Percentiles rank a stretch among this genome's conserved stretches.
Evolutionary conservation across 2,329 filamentous ascomycete species (phyloP).

Genomic region (Microcyclosporella mali): DNA sequence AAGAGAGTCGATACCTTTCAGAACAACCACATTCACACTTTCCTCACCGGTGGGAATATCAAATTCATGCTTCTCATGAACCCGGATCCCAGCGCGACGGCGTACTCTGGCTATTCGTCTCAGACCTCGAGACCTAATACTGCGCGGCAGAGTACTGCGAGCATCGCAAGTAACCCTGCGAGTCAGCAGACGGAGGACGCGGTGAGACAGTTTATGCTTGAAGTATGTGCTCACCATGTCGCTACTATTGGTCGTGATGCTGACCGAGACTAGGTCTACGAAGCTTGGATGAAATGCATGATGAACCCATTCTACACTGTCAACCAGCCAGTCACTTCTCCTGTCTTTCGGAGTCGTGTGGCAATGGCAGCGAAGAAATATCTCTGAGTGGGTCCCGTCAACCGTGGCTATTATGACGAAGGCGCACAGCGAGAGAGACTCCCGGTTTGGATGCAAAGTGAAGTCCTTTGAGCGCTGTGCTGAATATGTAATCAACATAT

Average conservation of each 20-base stretch:
- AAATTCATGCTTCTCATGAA: constrained; percentile 94
- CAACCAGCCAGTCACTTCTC: constrained; percentile 79
- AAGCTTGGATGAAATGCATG: constrained; percentile 91
- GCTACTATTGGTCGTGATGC: neutral
- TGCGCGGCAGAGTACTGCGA: constrained; percentile 27
- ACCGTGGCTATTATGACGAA: no score
- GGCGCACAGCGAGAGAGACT: no score
- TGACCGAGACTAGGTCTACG: constrained; percentile 80
- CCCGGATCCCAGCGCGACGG: constrained; percentile 46
- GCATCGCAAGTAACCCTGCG: constrained; percentile 61
- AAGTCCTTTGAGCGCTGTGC: no score
- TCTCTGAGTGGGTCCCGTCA: no score
- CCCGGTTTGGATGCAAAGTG: no score
- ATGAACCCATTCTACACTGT: constrained; percentile 95
- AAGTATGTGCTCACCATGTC: constrained; percentile 37
- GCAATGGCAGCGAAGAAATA: constrained; percentile 79
- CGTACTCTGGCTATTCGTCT: constrained; percentile 29
- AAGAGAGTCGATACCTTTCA: constrained; percentile 97
- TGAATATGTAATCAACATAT: no score
- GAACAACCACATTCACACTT: constrained; percentile 85
- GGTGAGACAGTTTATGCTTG: constrained; percentile 86
- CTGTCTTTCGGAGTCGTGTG: constrained; percentile 76
- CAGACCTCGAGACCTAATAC: constrained; percentile 25
- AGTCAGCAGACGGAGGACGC: constrained; percentile 91
- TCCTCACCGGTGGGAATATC: constrained; percentile 84